Percentiles rank a stretch among this genome's conserved stretches.
Evolutionary conservation across 805 yeast genomes (phyloP).

Genomic region (Pichia cabralensis): DNA sequence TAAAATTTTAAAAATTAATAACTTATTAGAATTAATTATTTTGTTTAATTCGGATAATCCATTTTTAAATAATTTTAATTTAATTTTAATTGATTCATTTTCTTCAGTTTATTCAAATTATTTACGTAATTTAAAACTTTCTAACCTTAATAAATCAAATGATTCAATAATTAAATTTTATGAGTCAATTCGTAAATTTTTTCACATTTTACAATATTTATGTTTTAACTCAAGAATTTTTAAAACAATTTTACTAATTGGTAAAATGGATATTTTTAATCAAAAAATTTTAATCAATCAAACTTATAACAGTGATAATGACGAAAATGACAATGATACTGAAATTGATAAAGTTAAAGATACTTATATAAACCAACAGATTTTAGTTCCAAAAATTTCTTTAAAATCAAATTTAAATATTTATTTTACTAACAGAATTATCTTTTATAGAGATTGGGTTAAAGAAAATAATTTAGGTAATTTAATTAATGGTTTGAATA

Average conservation of each 20-base stretch:
- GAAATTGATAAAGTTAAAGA: neutral
- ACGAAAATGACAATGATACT: neutral
- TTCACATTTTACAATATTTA: slow-evolving; percentile 3
- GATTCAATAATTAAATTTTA: slow-evolving; percentile 17
- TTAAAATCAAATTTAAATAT: slow-evolving; percentile 20
- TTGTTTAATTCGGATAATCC: slow-evolving; percentile 14
- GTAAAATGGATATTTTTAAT: slow-evolving; percentile 19
- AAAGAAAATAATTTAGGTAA: slow-evolving; percentile 3
- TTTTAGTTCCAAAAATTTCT: slow-evolving; percentile 24
- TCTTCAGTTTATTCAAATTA: slow-evolving; percentile 16
- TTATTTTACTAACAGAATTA: slow-evolving; percentile 21
- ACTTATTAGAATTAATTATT: slow-evolving; percentile 16
- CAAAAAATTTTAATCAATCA: slow-evolving; percentile 15
- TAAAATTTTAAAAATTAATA: too few relatives aligned
- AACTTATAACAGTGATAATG: slow-evolving; percentile 1
- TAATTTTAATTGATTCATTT: slow-evolving; percentile 23
- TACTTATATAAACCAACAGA: slow-evolving; percentile 18
- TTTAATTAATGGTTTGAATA: slow-evolving; percentile 2
- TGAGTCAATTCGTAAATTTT: slow-evolving; percentile 13
- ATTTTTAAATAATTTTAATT: slow-evolving; percentile 11
- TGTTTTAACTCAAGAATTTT: too few relatives aligned
- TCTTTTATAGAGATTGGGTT: slow-evolving; percentile 25
- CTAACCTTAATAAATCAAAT: slow-evolving; percentile 1
- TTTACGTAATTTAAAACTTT: slow-evolving; percentile 8
- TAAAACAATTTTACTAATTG: too few relatives aligned